Evolutionary conservation across 352 stramenopile genomes (phyloP), one percentile per base, ranked within the genome.

Genomic region (Phytophthora sansomeana): DNA sequence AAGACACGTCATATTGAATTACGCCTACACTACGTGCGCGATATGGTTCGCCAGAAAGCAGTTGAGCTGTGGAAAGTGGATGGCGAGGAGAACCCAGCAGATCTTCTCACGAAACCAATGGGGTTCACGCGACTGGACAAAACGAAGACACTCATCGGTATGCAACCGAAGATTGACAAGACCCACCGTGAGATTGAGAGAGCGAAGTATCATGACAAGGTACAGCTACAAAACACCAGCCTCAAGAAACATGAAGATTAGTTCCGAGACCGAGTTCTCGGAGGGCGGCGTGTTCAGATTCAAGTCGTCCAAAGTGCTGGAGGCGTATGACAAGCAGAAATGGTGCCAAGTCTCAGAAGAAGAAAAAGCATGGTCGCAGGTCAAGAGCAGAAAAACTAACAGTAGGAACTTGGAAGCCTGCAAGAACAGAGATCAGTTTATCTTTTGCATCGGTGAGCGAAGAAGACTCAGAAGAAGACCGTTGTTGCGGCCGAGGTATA

Each of bases 221-320:
- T n/a, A n/a, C n/a, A n/a, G n/a, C n/a, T n/a, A n/a, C n/a, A n/a
- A n/a, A n/a, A n/a, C n/a, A n/a, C n/a, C n/a, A n/a, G n/a, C n/a
- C n/a, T n/a, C n/a, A n/a, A n/a, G n/a, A n/a, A n/a, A n/a, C n/a
- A 16, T 19, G 14, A 29, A 56, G 32, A n/a, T 6, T 32, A 46
- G 48, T 33, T 56, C 33, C 48, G 48, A 53, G 42, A 32, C 5
- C 8, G n/a, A 5, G 14, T 29, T 41, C 46, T 53, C 28, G 46
- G 46, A 53, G 46, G 46, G 46, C 46, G 46, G 46, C 28, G 46
- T 53, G 46, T 39, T 41, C 39, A 14, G 46, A 42, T 16, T 5
- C 5, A n/a, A 14, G 28, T 53, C 33, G n/a, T 43, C n/a, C 30
- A 41, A 41, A 3, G 6, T 19, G 35, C 35, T 41, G 35, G 35